Evolutionary conservation across 139 green algal species (phyloP), one percentile per base, ranked within the genome.

Genomic region (Chlamydomonas sp.): DNA sequence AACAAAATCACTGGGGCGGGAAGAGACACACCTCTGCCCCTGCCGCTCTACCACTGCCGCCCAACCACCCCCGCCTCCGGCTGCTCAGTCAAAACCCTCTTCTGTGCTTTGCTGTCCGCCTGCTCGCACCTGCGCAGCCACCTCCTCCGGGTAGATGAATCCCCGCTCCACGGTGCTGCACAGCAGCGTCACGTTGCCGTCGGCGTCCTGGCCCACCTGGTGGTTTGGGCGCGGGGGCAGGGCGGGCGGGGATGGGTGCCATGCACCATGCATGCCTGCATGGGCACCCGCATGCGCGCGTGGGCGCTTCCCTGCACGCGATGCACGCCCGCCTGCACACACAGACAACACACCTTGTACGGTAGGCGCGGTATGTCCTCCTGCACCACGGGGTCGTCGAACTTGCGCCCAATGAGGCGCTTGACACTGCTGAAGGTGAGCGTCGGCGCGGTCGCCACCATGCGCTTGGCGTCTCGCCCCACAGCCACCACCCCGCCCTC

Each of bases 381-480:
- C 57, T 84, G 49, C 35, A 87, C 83, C 2, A 70, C 65, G 29
- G 73, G 74, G 60, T 89, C 82, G 22, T 77, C 38, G 2, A 65
- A 73, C 0, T 48, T 10, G 2, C 81, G 50, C 0, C 90, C 90
- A 8, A 96, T 91, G n/a, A 96, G 70, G 0, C 90, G 75, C 68
- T 97, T 97, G 1, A 93, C 86, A n/a, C 86, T 94, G 67, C 89
- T 88, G 49, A 91, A 95, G 3, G 91, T 96, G 70, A 78, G 84
- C 1, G 28, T 24, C 29, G 88, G 80, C 58, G 82, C 61, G 0
- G 73, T 37, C 0, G 78, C 78, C 34, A 77, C 73, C 67, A 84
- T 73, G 54, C 76, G 67, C 47, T 81, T 80, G 6, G 90, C 90
- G 63, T 43, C 31, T 0, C 68, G 64, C 8, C 90, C 90, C 2